Conservation (phyloP, 495 filamentous ascomycete genomes). For the Arthonia radiata region DNA sequence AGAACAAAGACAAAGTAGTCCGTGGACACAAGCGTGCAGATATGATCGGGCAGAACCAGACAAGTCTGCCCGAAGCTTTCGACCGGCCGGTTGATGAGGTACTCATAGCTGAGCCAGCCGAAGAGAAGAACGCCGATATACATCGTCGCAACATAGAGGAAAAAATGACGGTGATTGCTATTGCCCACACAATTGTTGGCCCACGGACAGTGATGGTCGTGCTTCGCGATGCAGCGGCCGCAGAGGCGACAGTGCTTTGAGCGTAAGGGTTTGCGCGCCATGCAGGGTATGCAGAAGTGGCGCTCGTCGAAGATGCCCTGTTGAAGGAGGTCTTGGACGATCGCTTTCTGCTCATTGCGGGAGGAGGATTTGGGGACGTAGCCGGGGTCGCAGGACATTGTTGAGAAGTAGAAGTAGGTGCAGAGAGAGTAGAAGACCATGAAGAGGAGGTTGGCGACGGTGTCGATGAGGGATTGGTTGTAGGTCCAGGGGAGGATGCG, state of each 20-base stretch:
- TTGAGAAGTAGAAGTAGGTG: conserved; percentile 60
- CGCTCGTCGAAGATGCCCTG: conserved; percentile 78
- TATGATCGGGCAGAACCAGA: conserved; percentile 42
- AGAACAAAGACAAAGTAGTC: conserved; percentile 69
- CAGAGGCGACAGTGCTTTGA: conserved; percentile 91
- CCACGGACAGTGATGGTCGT: conserved; percentile 97
- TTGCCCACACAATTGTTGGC: conserved; percentile 86
- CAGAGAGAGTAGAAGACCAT: conserved; percentile 34
- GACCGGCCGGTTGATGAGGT: conserved; percentile 2
- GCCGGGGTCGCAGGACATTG: conserved; percentile 75
- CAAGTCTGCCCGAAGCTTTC: conserved; percentile 22
- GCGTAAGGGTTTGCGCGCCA: conserved; percentile 71
- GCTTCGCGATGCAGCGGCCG: conserved; percentile 76
- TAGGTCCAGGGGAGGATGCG: conserved; percentile 42
- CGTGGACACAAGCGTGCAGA: conserved; percentile 50
- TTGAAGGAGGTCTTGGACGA: conserved; percentile 61
- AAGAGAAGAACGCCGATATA: conserved; percentile 49
- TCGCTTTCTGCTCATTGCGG: conserved; percentile 61
- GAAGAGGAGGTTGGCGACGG: conserved; percentile 54
- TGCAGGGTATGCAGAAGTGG: conserved; percentile 82
- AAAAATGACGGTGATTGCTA: conserved; percentile 89
- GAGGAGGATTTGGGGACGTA: conserved; percentile 84
- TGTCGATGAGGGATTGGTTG: conserved; percentile 34
- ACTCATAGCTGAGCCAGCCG: conserved; percentile 10
- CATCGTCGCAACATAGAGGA: conserved; percentile 59